These are phyloP conservation scores for Colletotrichum sublineola DNA, from an alignment of 2,329 filamentous ascomycete genomes.

Conservation along the genomic window DNA sequence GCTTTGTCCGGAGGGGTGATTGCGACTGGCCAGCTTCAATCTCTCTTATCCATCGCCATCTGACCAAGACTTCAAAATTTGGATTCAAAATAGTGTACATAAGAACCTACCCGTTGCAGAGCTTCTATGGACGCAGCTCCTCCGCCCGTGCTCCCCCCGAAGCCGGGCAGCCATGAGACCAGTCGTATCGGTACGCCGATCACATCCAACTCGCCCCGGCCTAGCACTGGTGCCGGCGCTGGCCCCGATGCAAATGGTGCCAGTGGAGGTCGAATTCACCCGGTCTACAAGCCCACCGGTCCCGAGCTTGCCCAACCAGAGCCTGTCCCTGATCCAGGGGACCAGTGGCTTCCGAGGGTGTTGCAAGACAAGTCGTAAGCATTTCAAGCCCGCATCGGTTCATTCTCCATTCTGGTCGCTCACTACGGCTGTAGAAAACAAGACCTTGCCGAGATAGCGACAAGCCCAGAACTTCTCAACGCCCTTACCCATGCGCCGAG, in stretches of 20 bases:
- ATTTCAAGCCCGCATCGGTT: conserved; percentile 50
- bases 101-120: background rate
- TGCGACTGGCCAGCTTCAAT: background rate
- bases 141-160: conserved; percentile 79
- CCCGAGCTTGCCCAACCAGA: conserved; percentile 47
- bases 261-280: conserved; percentile 28
- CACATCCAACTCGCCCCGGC: conserved; percentile 56
- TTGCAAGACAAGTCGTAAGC: conserved; percentile 84
- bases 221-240: conserved; percentile 1
- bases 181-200: conserved; percentile 76
- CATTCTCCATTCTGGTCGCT: conserved; percentile 26
- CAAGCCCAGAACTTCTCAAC: conserved; percentile 74
- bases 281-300: conserved; percentile 1
- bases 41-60: background rate
- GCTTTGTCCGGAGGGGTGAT: background rate
- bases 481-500: conserved; percentile 78
- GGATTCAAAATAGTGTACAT: background rate
- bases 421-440: conserved; percentile 71
- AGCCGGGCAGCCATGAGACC: conserved; percentile 76
- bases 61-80: too few relatives aligned
- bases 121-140: conserved; percentile 44
- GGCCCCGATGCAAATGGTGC: conserved; percentile 40
- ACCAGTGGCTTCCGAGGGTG: conserved; percentile 82
- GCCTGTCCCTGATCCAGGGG: conserved; percentile 69
- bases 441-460: conserved; percentile 79